Evolutionary conservation across 805 yeast species (phyloP).

Genomic region (Spathaspora boniae): DNA sequence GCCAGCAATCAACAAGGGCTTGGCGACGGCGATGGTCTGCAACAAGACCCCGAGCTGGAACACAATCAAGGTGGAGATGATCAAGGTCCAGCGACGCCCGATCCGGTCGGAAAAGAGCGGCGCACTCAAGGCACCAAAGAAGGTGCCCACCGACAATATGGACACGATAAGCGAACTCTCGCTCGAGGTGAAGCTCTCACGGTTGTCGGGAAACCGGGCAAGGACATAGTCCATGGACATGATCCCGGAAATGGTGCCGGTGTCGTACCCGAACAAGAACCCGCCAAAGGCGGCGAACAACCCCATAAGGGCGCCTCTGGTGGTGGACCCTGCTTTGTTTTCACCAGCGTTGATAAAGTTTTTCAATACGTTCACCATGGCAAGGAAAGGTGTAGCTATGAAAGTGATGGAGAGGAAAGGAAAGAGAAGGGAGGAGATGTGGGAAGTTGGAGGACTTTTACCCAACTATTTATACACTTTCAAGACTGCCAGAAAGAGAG

Average conservation of each 20-base stretch:
- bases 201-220: constrained; percentile 17
- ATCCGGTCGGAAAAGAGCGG: constrained; percentile 34
- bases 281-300: constrained; percentile 42
- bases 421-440: neutral
- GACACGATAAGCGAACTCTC: constrained; percentile 24
- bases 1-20: constrained; percentile 36
- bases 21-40: constrained; percentile 33
- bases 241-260: constrained; percentile 42
- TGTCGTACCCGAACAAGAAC: constrained; percentile 40
- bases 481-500: no score
- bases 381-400: neutral
- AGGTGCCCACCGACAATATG: constrained; percentile 39
- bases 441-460: neutral
- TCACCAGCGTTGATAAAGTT: constrained; percentile 43
- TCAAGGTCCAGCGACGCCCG: constrained; percentile 39
- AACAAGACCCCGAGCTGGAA: constrained; percentile 37
- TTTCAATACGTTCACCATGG: constrained; percentile 12
- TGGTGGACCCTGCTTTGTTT: constrained; percentile 43
- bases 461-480: constrained; percentile 1
- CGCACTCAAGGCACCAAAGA: constrained; percentile 37
- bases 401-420: neutral
- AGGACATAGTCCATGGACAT: constrained; percentile 37
- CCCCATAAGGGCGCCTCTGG: constrained; percentile 39
- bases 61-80: constrained; percentile 28
- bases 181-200: constrained; percentile 14